These are phyloP conservation scores for Zygnema cylindricum DNA, from an alignment of 139 green algal species.

Conservation along the genomic window DNA sequence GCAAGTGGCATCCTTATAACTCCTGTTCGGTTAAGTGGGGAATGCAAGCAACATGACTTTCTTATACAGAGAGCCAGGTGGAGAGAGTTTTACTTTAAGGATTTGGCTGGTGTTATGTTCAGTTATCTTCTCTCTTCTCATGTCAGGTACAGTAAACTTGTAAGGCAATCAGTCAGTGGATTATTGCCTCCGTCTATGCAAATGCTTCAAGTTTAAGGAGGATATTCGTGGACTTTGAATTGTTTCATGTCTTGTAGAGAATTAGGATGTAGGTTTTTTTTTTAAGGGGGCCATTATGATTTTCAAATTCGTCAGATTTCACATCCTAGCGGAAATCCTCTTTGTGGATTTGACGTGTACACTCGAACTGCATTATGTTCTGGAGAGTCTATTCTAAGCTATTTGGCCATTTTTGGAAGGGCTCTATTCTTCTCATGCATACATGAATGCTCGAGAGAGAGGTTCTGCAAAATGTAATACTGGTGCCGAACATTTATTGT, in stretches of 20 bases:
- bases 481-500: too few species aligned
- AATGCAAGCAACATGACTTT: too few species aligned
- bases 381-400: too few species aligned
- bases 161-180: background rate
- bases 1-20: too few species aligned
- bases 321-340: background rate
- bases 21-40: too few species aligned
- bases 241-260: background rate
- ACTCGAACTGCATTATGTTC: too few species aligned
- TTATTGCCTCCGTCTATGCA: background rate
- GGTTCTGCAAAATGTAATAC: too few species aligned
- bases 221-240: background rate
- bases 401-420: too few species aligned
- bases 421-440: too few species aligned
- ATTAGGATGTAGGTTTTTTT: background rate
- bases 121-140: slow-evolving; percentile 8
- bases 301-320: background rate
- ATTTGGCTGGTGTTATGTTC: background rate
- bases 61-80: slow-evolving; percentile 1
- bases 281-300: background rate
- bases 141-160: background rate
- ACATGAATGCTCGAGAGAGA: too few species aligned
- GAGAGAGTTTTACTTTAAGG: slow-evolving; percentile 10
- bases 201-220: background rate
- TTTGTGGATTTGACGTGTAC: too few species aligned